A percentile compares a stretch with the other conserved stretches of the same genome.
phyloP scores from a whole-genome alignment of 495 filamentous ascomycete species.

The Hypoxylon rickii region DNA sequence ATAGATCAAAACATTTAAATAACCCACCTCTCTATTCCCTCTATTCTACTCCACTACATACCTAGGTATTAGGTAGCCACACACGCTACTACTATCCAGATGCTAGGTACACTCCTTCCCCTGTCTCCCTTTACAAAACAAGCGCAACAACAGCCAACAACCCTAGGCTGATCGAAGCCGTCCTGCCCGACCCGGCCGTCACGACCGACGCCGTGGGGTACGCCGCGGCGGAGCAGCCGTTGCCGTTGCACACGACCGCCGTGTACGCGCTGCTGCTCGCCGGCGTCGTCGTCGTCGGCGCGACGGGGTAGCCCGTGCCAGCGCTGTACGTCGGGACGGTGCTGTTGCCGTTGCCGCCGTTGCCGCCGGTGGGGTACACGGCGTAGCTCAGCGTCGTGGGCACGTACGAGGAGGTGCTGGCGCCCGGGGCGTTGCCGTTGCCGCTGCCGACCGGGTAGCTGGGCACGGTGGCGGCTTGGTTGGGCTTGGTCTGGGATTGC shows the following conservation, averaged over 20 bases:
- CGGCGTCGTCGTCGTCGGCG: constrained; percentile 13
- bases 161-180: constrained; percentile 17
- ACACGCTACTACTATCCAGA: neutral
- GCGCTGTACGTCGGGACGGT: constrained; percentile 7
- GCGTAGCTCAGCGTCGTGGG: constrained; percentile 9
- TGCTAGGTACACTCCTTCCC: neutral
- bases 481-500: constrained; percentile 12
- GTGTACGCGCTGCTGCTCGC: constrained; percentile 8
- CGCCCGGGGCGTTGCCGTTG: neutral
- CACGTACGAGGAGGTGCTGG: too few relatives aligned
- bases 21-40: constrained; percentile 3
- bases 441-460: constrained; percentile 9
- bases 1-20: too few relatives aligned
- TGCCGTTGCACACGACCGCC: constrained; percentile 4
- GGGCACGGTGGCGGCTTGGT: constrained; percentile 9
- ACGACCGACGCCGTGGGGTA: constrained; percentile 18
- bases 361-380: constrained; percentile 23
- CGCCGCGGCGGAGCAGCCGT: constrained; percentile 5
- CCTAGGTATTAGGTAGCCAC: neutral
- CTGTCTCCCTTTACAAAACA: constrained; percentile 6
- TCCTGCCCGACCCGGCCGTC: constrained; percentile 20
- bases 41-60: neutral
- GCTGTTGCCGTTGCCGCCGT: constrained; percentile 4
- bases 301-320: constrained; percentile 21
- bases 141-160: constrained; percentile 24